phyloP scores from a whole-genome alignment of 768 basidiomycete genomes.

The Pulveroboletus sp. region DNA sequence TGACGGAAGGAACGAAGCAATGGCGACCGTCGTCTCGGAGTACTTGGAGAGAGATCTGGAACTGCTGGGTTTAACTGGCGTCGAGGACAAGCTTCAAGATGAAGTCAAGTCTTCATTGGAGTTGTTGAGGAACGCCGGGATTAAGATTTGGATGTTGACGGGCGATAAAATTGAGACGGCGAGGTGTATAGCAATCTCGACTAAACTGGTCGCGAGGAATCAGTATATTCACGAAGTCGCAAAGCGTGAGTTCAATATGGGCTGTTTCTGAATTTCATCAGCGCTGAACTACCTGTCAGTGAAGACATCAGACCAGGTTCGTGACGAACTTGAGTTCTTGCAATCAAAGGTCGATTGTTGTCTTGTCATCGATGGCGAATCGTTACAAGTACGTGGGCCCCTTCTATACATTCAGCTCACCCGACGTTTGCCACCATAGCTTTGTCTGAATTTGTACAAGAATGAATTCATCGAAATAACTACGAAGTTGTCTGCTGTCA shows the following conservation, averaged over 20 bases:
- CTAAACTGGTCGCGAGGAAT: constrained; percentile 90
- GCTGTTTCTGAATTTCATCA: background rate
- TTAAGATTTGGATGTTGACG: constrained; percentile 99
- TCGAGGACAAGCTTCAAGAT: constrained; percentile 97
- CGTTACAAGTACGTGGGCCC: constrained; percentile 64
- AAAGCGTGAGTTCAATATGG: constrained; percentile 52
- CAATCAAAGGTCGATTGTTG: constrained; percentile 96
- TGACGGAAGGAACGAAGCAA: constrained; percentile 78
- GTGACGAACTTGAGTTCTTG: constrained; percentile 87
- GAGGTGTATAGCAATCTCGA: constrained; percentile 95
- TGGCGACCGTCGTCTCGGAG: constrained; percentile 67
- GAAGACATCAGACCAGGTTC: constrained; percentile 74
- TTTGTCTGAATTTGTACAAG: constrained; percentile 86
- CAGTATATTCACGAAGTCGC: constrained; percentile 98
- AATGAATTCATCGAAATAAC: constrained; percentile 95
- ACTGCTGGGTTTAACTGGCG: constrained; percentile 91
- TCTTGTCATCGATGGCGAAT: constrained; percentile 97
- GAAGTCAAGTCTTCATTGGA: constrained; percentile 94
- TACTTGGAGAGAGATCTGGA: constrained; percentile 88
- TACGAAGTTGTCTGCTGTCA: constrained; percentile 92
- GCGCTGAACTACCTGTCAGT: constrained; percentile 46
- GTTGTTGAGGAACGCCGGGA: constrained; percentile 87
- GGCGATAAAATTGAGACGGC: constrained; percentile 99
- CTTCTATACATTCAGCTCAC: background rate
- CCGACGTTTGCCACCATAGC: constrained; percentile 38